Evolutionary conservation across 345 rosid genomes (phyloP).

Genomic region (Acer saccharum): DNA sequence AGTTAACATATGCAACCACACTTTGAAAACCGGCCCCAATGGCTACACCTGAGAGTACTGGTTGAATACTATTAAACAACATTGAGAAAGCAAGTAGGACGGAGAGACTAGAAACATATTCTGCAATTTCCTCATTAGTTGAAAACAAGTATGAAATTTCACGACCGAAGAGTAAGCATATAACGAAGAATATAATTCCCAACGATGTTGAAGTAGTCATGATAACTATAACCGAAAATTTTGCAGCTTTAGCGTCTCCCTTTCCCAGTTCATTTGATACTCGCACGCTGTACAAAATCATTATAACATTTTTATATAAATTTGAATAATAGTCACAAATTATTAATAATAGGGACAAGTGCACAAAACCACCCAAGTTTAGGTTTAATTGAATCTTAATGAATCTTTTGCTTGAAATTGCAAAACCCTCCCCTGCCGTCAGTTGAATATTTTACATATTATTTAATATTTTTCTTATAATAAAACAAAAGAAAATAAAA

Average conservation of each 20-base stretch:
- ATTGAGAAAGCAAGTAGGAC: constrained; percentile 59
- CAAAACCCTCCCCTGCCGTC: too few relatives aligned
- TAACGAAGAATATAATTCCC: constrained; percentile 41
- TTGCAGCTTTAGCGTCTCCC: constrained; percentile 55
- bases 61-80: constrained; percentile 63
- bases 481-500: too few relatives aligned
- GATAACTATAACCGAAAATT: constrained; percentile 52
- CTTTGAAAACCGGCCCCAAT: too few relatives aligned
- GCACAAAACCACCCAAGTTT: too few relatives aligned
- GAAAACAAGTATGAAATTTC: constrained; percentile 49
- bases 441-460: too few relatives aligned
- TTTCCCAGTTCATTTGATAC: constrained; percentile 70
- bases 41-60: constrained; percentile 39
- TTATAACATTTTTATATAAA: too few relatives aligned
- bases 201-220: constrained; percentile 31
- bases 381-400: too few relatives aligned
- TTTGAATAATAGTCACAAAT: too few relatives aligned
- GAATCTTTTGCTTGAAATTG: too few relatives aligned
- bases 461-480: too few relatives aligned
- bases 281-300: constrained; percentile 41
- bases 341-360: too few relatives aligned
- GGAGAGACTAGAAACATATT: constrained; percentile 51
- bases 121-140: constrained; percentile 37
- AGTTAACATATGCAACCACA: too few relatives aligned
- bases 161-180: constrained; percentile 45